phyloP scores from a whole-genome alignment of 139 green algal genomes.

The Tetraselmis chui region DNA sequence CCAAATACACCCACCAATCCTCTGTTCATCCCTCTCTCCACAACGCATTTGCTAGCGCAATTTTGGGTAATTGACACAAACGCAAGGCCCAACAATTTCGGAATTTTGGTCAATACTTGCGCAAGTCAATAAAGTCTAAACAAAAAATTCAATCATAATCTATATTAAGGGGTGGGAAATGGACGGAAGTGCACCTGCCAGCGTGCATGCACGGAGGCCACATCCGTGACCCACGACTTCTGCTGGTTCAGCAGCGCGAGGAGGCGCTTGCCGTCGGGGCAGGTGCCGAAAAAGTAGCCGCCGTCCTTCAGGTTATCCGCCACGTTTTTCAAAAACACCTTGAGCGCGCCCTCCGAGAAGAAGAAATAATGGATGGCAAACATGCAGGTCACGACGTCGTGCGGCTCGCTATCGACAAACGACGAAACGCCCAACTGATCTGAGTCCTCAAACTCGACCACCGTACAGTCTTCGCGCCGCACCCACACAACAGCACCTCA shows the following conservation, averaged over 20 bases:
- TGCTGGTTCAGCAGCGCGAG: constrained; percentile 18
- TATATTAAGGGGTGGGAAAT: not conserved
- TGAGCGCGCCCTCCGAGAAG: constrained; percentile 45
- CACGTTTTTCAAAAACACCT: constrained; percentile 74
- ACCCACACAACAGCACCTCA: too few relatives aligned
- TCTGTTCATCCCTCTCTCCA: too few relatives aligned
- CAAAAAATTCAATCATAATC: too few relatives aligned
- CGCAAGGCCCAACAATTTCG: too few relatives aligned
- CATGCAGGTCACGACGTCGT: constrained; percentile 82
- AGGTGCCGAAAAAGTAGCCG: constrained; percentile 78
- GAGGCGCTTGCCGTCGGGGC: constrained; percentile 66
- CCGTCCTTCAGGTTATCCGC: constrained; percentile 69
- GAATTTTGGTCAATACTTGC: too few relatives aligned
- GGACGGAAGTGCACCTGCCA: not conserved
- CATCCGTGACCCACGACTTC: constrained; percentile 4
- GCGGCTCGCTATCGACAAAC: constrained; percentile 33
- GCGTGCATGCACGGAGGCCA: not conserved
- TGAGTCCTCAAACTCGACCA: constrained; percentile 36
- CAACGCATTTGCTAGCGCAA: too few relatives aligned
- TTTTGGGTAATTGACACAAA: too few relatives aligned
- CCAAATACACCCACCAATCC: too few relatives aligned
- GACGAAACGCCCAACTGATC: constrained; percentile 30
- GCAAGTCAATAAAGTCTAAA: too few relatives aligned
- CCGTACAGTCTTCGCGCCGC: not conserved
- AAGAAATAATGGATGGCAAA: constrained; percentile 97